These are phyloP conservation scores for Pilasporangium apinafurcum DNA, from an alignment of 352 stramenopile genomes.

Conservation along the genomic window DNA sequence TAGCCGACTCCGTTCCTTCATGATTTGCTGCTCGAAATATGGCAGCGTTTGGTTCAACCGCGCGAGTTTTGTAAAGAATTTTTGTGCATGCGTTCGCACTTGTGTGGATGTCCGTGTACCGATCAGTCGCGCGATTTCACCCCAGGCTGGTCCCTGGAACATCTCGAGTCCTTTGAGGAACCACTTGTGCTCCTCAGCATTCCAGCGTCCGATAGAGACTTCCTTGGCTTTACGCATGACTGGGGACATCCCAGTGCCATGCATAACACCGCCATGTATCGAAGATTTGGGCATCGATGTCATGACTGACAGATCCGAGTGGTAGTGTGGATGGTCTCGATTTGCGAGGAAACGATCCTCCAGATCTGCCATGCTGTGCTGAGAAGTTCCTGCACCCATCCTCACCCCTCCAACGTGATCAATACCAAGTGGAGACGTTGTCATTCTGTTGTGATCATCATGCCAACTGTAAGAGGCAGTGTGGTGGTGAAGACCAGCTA, in stretches of 20 bases:
- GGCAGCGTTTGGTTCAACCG: constrained; percentile 65
- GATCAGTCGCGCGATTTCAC: constrained; percentile 80
- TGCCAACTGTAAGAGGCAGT: too few relatives aligned
- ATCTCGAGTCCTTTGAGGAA: constrained; percentile 80
- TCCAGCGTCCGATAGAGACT: constrained; percentile 74
- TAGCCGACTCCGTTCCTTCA: constrained; percentile 56
- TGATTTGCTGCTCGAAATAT: constrained; percentile 72
- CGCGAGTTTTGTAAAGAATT: constrained; percentile 86
- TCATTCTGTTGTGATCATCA: too few relatives aligned
- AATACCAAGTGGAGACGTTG: too few relatives aligned
- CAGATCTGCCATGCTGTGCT: too few relatives aligned
- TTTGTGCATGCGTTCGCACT: constrained; percentile 82
- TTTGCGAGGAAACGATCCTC: too few relatives aligned
- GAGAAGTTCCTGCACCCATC: too few relatives aligned
- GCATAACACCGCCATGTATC: too few relatives aligned
- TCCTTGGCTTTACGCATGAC: constrained; percentile 30
- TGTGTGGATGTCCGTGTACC: constrained; percentile 80
- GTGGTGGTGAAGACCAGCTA: too few relatives aligned
- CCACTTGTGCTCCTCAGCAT: constrained; percentile 60
- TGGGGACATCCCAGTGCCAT: constrained; percentile 7
- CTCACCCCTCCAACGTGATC: neutral
- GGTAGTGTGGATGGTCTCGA: neutral
- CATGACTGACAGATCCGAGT: too few relatives aligned
- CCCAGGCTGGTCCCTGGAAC: constrained; percentile 74
- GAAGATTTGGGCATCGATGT: too few relatives aligned